Percentiles rank a stretch among this genome's conserved stretches.
Evolutionary conservation across 495 filamentous ascomycete genomes (phyloP).

Genomic region (Chaetomium tenue): DNA sequence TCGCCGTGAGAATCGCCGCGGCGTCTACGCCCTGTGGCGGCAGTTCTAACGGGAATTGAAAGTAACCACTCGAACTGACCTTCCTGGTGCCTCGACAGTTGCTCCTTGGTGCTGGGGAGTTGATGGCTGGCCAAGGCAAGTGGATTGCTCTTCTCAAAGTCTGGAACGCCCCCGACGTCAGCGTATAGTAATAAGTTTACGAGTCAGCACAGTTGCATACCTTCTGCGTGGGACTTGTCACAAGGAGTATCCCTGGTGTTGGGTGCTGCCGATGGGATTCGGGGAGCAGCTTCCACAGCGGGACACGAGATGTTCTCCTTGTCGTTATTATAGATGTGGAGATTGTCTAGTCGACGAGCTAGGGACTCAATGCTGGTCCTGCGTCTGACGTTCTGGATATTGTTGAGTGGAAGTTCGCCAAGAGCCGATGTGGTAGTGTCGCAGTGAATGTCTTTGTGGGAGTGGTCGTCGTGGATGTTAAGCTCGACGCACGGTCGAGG

Average conservation of each 20-base stretch:
- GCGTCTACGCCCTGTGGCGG: slow-evolving; percentile 21
- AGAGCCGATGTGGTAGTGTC: slow-evolving; percentile 29
- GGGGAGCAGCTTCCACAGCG: not conserved
- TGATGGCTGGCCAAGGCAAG: slow-evolving; percentile 38
- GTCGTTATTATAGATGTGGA: slow-evolving; percentile 30
- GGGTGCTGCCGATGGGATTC: not conserved
- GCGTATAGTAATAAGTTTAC: not conserved
- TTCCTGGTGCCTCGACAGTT: slow-evolving; percentile 50
- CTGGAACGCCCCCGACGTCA: not conserved
- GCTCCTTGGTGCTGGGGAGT: slow-evolving; percentile 39
- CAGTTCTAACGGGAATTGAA: slow-evolving; percentile 33
- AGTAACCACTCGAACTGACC: slow-evolving; percentile 53
- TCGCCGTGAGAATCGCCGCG: slow-evolving; percentile 25
- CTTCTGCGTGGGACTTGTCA: slow-evolving; percentile 6
- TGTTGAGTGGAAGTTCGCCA: slow-evolving; percentile 36
- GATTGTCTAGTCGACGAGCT: slow-evolving; percentile 31
- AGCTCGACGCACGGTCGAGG: slow-evolving; percentile 25
- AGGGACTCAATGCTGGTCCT: slow-evolving; percentile 34
- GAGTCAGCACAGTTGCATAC: not conserved
- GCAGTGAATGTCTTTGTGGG: not conserved
- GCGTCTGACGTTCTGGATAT: slow-evolving; percentile 34
- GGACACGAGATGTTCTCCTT: slow-evolving; percentile 28
- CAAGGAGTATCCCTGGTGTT: slow-evolving; percentile 13
- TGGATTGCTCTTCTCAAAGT: slow-evolving; percentile 22
- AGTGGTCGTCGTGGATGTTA: slow-evolving; percentile 27